A percentile compares a stretch with the other conserved stretches of the same genome.
Conservation (phyloP, 2,329 filamentous ascomycete genomes). For the Berkeleyomyces basicola region DNA sequence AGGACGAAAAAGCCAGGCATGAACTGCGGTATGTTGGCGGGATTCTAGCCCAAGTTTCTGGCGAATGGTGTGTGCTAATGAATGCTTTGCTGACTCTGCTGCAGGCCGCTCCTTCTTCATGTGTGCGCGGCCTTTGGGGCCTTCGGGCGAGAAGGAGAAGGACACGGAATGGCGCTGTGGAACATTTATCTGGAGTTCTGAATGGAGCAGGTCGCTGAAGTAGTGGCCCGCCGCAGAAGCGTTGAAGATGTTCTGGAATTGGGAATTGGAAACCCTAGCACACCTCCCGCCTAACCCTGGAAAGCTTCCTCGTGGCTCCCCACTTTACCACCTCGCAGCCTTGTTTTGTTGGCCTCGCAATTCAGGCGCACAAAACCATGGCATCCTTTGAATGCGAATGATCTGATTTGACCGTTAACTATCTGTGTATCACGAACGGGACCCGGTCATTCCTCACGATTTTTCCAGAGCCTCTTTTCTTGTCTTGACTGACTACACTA, state of each 20-base stretch:
- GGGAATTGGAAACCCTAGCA: neutral
- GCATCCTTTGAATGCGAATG: neutral
- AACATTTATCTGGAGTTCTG: conserved; percentile 61
- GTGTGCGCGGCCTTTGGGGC: conserved; percentile 58
- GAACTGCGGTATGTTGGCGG: conserved; percentile 45
- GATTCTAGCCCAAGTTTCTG: neutral
- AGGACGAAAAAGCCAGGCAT: conserved; percentile 78
- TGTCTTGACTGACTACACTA: neutral
- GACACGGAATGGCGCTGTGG: conserved; percentile 75
- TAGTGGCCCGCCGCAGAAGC: too few relatives aligned
- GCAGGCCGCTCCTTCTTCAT: conserved; percentile 46
- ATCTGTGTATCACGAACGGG: neutral
- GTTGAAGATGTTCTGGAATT: neutral
- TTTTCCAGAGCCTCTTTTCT: neutral
- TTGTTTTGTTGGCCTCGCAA: neutral
- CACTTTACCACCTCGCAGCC: neutral
- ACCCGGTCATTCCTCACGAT: conserved; percentile 3
- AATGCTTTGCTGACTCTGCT: neutral
- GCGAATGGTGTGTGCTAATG: too few relatives aligned
- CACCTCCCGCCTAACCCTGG: neutral
- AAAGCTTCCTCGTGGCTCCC: neutral
- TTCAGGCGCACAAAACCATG: neutral
- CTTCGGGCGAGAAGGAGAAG: conserved; percentile 68
- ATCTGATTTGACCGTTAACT: neutral
- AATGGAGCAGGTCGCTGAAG: conserved; percentile 27